A percentile compares a stretch with the other conserved stretches of the same genome.
Evolutionary conservation across 192 early-diverging fungal genomes (phyloP).

Genomic region (Thamnidium elegans): DNA sequence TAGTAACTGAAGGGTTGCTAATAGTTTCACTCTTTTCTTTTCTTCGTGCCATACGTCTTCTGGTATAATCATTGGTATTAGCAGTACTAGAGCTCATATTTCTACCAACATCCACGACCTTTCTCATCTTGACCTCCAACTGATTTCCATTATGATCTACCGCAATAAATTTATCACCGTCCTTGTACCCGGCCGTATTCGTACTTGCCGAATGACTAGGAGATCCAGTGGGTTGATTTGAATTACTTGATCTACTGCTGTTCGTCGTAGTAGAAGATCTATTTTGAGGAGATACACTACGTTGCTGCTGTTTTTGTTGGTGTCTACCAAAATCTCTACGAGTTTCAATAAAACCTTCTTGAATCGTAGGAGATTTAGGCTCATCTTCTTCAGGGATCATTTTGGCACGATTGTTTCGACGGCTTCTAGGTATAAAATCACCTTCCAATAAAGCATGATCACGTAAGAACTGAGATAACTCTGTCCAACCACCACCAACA

Average conservation of each 20-base stretch:
- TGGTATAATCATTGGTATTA: conserved; percentile 10
- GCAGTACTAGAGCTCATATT: background rate
- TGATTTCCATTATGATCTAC: conserved; percentile 32
- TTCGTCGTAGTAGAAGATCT: background rate
- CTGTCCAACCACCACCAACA: conserved; percentile 55
- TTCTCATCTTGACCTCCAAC: conserved; percentile 35
- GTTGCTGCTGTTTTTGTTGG: conserved; percentile 2
- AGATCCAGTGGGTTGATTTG: background rate
- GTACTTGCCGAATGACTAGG: background rate
- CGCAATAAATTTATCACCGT: conserved; percentile 34
- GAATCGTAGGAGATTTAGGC: conserved; percentile 7
- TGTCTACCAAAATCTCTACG: conserved; percentile 8
- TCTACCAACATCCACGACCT: background rate
- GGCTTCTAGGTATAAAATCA: conserved; percentile 27
- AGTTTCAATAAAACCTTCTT: conserved; percentile 33
- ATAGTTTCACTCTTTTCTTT: conserved; percentile 1
- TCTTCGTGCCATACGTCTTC: conserved; percentile 10
- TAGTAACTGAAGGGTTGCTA: background rate
- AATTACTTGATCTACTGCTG: background rate
- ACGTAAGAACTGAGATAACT: conserved; percentile 36
- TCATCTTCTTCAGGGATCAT: conserved; percentile 25
- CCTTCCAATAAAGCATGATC: conserved; percentile 37
- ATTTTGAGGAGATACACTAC: background rate
- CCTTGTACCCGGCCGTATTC: conserved; percentile 22
- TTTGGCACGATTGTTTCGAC: background rate